Evolutionary conservation across 2,329 filamentous ascomycete genomes (phyloP).

Genomic region (Sordariomycetes sp.): DNA sequence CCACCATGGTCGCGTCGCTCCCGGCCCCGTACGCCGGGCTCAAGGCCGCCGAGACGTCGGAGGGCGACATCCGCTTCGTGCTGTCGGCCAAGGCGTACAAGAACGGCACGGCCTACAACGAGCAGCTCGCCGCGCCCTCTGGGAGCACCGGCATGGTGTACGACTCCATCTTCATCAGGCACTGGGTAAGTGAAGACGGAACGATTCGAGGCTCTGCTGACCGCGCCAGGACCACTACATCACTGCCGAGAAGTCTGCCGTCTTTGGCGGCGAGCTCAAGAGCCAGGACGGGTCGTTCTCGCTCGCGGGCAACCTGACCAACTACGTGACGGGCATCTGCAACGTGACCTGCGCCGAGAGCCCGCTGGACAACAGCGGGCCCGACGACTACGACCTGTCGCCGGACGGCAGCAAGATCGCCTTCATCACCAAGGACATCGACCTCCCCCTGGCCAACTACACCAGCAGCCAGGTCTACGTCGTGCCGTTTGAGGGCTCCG

Average conservation of each 20-base stretch:
- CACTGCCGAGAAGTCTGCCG: constrained; percentile 1
- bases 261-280: constrained; percentile 2
- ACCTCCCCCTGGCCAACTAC: constrained; percentile 4
- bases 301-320: constrained; percentile 2
- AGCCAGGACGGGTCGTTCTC: background rate
- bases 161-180: background rate
- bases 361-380: constrained; percentile 2
- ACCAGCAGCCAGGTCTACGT: constrained; percentile 4
- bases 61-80: constrained; percentile 4
- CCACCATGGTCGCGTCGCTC: constrained; percentile 2
- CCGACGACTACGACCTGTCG: constrained; percentile 4
- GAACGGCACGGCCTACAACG: constrained; percentile 4
- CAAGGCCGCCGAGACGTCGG: constrained; percentile 1
- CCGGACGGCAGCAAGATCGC: constrained; percentile 3
- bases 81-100: constrained; percentile 1
- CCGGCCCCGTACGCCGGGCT: constrained; percentile 1
- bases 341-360: constrained; percentile 4
- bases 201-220: background rate
- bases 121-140: background rate
- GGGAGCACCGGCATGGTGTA: constrained; percentile 2
- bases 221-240: constrained; percentile 1
- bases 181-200: constrained; percentile 1
- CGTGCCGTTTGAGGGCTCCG: constrained; percentile 3
- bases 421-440: constrained; percentile 4
- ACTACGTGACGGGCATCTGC: constrained; percentile 4